A percentile compares a stretch with the other conserved stretches of the same genome.
Conservation (phyloP, 2,329 filamentous ascomycete genomes). For the Ascochyta viciae-villosae region DNA sequence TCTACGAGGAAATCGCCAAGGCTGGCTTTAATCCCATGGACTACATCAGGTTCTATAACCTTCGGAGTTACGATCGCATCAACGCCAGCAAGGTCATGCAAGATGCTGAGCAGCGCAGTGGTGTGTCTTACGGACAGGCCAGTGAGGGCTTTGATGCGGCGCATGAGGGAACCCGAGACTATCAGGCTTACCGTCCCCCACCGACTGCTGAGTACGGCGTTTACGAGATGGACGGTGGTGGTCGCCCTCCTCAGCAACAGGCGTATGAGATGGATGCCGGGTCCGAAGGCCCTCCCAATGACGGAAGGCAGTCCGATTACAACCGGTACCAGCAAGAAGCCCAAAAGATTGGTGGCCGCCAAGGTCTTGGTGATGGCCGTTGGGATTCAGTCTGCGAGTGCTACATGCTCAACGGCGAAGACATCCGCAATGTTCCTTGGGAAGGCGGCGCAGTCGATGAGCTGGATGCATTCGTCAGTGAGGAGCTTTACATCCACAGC, state of each 20-base stretch:
- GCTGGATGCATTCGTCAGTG: constrained; percentile 68
- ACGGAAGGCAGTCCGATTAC: constrained; percentile 56
- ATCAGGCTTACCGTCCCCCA: constrained; percentile 44
- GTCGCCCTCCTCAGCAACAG: constrained; percentile 24
- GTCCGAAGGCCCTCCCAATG: constrained; percentile 26
- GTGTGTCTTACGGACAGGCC: constrained; percentile 72
- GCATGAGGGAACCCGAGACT: constrained; percentile 51
- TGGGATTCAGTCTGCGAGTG: constrained; percentile 81
- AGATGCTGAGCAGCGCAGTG: constrained; percentile 66
- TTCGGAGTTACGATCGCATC: constrained; percentile 84
- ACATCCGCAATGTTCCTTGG: constrained; percentile 71
- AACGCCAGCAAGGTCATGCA: constrained; percentile 71
- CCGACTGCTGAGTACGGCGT: constrained; percentile 48
- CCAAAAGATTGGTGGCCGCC: constrained; percentile 57
- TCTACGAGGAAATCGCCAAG: constrained; percentile 73
- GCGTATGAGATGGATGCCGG: constrained; percentile 32
- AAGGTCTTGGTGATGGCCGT: constrained; percentile 58
- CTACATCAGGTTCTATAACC: constrained; percentile 86
- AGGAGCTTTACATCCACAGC: constrained; percentile 69
- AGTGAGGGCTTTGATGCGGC: constrained; percentile 68
- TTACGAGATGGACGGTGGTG: constrained; percentile 40
- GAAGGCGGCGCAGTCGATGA: constrained; percentile 61
- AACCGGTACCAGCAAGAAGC: constrained; percentile 77
- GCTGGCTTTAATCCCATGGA: constrained; percentile 72
- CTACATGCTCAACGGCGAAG: constrained; percentile 81